Conservation (phyloP, 306 rosid species). For the Quercus rubra region DNA sequence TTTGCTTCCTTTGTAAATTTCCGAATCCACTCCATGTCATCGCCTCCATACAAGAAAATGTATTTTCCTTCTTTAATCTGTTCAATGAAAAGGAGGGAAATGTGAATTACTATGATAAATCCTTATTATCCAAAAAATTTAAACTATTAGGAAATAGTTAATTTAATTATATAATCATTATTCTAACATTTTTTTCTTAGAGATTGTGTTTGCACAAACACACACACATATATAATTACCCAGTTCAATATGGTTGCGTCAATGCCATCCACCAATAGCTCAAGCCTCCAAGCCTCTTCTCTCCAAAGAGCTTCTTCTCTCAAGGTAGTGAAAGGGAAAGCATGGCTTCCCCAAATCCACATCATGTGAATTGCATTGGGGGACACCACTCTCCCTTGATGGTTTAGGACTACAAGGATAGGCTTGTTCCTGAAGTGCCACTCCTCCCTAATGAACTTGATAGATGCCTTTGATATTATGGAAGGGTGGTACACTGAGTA, state of each 20-base stretch:
- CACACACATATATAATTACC: conserved; percentile 29
- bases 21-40: conserved; percentile 43
- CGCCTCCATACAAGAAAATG: conserved; percentile 56
- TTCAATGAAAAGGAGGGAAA: background rate
- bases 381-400: conserved; percentile 54
- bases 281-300: conserved; percentile 62
- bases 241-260: conserved; percentile 47
- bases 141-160: too few species aligned
- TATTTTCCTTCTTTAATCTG: conserved; percentile 50
- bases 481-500: conserved; percentile 49
- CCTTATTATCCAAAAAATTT: too few species aligned
- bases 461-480: conserved; percentile 43
- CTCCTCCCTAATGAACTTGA: conserved; percentile 38
- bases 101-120: too few species aligned
- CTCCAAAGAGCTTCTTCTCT: conserved; percentile 62
- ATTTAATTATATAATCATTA: too few species aligned
- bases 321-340: conserved; percentile 56
- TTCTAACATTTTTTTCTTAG: too few species aligned
- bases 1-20: conserved; percentile 47
- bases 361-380: conserved; percentile 76
- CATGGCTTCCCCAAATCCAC: conserved; percentile 71
- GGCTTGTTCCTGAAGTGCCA: conserved; percentile 64
- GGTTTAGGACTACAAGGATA: conserved; percentile 57
- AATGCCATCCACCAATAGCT: conserved; percentile 48
- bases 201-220: too few species aligned